These are phyloP conservation scores for Aspergillus wentii DNA, from an alignment of 495 filamentous ascomycete genomes.

Conservation along the genomic window DNA sequence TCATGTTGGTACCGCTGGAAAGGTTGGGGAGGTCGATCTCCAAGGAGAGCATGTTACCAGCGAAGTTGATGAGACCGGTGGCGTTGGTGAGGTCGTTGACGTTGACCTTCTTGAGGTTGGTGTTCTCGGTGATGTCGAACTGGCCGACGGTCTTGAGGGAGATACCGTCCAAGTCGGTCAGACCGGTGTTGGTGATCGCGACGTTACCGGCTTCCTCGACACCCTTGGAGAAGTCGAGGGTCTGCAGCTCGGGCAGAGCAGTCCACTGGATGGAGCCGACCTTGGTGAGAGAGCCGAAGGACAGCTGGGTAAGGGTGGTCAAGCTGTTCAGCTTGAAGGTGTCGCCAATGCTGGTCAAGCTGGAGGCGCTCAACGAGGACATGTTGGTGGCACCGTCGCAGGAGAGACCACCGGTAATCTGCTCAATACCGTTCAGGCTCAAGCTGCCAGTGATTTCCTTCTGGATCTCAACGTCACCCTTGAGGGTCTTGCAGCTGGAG, in stretches of 20 bases:
- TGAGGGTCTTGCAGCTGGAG: constrained; percentile 59
- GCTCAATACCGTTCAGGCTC: constrained; percentile 37
- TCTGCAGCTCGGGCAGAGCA: constrained; percentile 66
- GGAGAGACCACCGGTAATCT: constrained; percentile 66
- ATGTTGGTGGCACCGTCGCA: constrained; percentile 55
- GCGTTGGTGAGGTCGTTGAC: constrained; percentile 67
- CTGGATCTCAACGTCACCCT: constrained; percentile 66
- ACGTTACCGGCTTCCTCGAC: constrained; percentile 61
- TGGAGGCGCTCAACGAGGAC: constrained; percentile 46
- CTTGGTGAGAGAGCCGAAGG: constrained; percentile 54
- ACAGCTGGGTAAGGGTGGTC: constrained; percentile 60
- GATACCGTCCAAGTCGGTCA: constrained; percentile 71
- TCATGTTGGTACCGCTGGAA: constrained; percentile 73
- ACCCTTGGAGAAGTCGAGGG: constrained; percentile 58
- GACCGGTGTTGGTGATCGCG: constrained; percentile 75
- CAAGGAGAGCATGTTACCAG: constrained; percentile 49
- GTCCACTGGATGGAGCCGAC: constrained; percentile 65
- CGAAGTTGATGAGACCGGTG: constrained; percentile 56
- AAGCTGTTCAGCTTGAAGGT: constrained; percentile 60
- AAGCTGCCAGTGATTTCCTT: constrained; percentile 45
- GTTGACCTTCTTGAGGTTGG: constrained; percentile 59
- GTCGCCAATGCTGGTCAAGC: constrained; percentile 50
- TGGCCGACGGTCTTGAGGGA: constrained; percentile 56
- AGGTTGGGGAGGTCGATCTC: constrained; percentile 76
- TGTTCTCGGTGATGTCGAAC: constrained; percentile 82